These are phyloP conservation scores for Nitzschia palea DNA, from an alignment of 108 stramenopile species.

Conservation along the genomic window DNA sequence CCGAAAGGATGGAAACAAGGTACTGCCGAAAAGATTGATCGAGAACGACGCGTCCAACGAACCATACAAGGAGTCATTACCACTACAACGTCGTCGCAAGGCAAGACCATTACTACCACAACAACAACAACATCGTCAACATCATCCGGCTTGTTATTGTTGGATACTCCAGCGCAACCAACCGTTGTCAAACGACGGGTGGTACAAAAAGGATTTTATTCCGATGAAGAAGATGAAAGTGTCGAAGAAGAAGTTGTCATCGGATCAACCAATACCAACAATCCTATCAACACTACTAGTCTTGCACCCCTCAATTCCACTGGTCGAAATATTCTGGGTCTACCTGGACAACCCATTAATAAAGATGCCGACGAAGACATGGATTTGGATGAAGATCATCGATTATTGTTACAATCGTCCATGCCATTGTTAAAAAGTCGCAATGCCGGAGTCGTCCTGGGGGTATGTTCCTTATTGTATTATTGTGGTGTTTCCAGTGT, in stretches of 20 bases:
- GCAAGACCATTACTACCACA: too few species aligned
- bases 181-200: slow-evolving; percentile 74
- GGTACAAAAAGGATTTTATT: slow-evolving; percentile 95
- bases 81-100: too few species aligned
- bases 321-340: slow-evolving; percentile 15
- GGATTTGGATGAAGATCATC: slow-evolving; percentile 92
- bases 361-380: slow-evolving; percentile 61
- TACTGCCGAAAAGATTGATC: slow-evolving; percentile 79
- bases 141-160: too few species aligned
- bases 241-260: slow-evolving; percentile 77
- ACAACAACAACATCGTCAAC: too few species aligned
- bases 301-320: not conserved
- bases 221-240: slow-evolving; percentile 94
- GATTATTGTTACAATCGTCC: slow-evolving; percentile 74
- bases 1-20: slow-evolving; percentile 64
- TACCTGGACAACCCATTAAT: slow-evolving; percentile 31
- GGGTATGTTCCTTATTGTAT: slow-evolving; percentile 91
- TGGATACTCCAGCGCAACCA: not conserved
- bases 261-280: too few species aligned
- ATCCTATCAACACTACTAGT: slow-evolving; percentile 18
- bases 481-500: slow-evolving; percentile 90
- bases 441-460: slow-evolving; percentile 95
- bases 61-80: slow-evolving; percentile 8
- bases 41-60: slow-evolving; percentile 68
- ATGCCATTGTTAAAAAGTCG: slow-evolving; percentile 92